A percentile compares a stretch with the other conserved stretches of the same genome.
Conservation (phyloP, 2,329 filamentous ascomycete species). For the Diaporthe vexans region DNA sequence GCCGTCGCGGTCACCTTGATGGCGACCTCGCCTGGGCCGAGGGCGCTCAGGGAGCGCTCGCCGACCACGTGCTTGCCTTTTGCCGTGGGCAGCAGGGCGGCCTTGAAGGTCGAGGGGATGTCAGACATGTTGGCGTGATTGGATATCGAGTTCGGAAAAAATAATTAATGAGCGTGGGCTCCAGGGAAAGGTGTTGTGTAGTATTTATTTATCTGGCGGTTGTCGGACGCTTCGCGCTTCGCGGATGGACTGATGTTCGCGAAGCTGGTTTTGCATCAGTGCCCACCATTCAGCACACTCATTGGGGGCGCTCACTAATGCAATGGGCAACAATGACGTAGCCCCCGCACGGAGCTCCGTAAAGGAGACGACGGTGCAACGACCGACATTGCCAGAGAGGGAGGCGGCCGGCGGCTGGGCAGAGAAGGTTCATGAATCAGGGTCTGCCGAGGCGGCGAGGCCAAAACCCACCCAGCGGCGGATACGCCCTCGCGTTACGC, state of each 20-base stretch:
- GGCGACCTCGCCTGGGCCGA: constrained; percentile 44
- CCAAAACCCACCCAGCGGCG: background rate
- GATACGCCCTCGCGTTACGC: background rate
- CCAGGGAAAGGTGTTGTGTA: background rate
- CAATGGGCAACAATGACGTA: background rate
- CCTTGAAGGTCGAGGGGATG: constrained; percentile 38
- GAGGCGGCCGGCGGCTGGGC: background rate
- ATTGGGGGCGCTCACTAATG: constrained; percentile 3
- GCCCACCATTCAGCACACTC: background rate
- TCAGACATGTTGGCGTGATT: background rate
- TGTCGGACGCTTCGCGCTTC: background rate
- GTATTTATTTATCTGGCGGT: too few relatives aligned
- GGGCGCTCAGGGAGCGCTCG: constrained; percentile 40
- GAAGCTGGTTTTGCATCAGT: background rate
- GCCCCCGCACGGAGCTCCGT: background rate
- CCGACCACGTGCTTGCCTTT: constrained; percentile 34
- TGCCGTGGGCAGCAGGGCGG: constrained; percentile 38
- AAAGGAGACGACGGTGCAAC: background rate
- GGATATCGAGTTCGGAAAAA: too few relatives aligned
- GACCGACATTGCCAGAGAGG: background rate
- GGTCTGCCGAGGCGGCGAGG: background rate
- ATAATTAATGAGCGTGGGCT: background rate
- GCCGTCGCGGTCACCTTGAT: constrained; percentile 48
- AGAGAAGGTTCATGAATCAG: constrained; percentile 9
- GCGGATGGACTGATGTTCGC: background rate